phyloP scores from a whole-genome alignment of 192 early-diverging fungal genomes.

The Neocallimastix lanati region DNA sequence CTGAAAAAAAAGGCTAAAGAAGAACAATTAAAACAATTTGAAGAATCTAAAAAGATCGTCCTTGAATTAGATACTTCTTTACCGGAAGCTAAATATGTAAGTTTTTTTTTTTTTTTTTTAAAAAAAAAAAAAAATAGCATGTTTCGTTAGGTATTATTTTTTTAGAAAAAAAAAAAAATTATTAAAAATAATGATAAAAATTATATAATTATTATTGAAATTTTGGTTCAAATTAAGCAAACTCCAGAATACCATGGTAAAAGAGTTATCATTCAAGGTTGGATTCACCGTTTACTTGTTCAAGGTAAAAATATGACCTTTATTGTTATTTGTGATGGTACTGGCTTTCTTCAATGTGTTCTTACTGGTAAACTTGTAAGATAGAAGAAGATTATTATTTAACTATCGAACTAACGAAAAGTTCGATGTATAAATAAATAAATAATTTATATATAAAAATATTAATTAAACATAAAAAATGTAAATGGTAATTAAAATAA shows the following conservation, averaged over 20 bases:
- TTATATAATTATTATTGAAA: too few species aligned
- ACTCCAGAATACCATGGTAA: constrained; percentile 38
- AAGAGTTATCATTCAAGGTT: constrained; percentile 76
- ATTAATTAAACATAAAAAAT: too few species aligned
- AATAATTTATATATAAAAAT: too few species aligned
- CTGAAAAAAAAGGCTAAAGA: constrained; percentile 24
- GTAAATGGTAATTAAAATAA: not conserved
- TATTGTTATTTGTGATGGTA: constrained; percentile 81
- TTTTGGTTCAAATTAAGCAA: constrained; percentile 61
- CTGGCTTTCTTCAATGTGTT: constrained; percentile 88
- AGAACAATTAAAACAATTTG: constrained; percentile 48
- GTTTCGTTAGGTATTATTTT: too few species aligned
- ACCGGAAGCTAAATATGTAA: constrained; percentile 47
- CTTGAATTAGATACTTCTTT: constrained; percentile 52
- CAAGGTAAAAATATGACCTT: constrained; percentile 98
- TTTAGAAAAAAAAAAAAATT: too few species aligned
- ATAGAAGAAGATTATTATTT: too few species aligned
- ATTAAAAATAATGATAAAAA: too few species aligned
- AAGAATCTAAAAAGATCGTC: constrained; percentile 67
- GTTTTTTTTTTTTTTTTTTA: not conserved
- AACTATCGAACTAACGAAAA: too few species aligned
- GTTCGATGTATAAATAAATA: too few species aligned
- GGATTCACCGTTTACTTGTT: constrained; percentile 86
- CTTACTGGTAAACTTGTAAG: constrained; percentile 64
- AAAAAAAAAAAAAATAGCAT: too few species aligned